These are phyloP conservation scores for Diaporthe destruens DNA, from an alignment of 2,329 filamentous ascomycete genomes.

Conservation along the genomic window DNA sequence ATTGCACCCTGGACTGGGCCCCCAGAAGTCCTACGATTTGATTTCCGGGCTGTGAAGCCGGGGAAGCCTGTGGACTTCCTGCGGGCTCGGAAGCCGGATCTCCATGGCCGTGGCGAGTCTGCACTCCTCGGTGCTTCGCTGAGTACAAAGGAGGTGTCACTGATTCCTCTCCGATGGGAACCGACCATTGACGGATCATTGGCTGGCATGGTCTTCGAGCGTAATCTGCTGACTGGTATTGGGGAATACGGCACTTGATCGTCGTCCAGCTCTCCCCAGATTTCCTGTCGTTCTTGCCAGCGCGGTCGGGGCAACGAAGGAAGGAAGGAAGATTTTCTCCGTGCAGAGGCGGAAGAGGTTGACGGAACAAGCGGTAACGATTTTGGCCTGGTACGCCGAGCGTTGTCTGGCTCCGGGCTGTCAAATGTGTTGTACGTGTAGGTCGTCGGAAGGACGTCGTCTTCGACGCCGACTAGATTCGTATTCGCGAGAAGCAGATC, in stretches of 20 bases:
- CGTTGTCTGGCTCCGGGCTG: conserved; percentile 50
- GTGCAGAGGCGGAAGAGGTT: conserved; percentile 9
- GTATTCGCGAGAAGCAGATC: conserved; percentile 65
- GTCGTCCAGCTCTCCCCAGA: conserved; percentile 91
- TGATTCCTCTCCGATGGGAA: conserved; percentile 50
- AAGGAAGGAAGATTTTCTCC: conserved; percentile 34
- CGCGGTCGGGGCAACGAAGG: conserved; percentile 52
- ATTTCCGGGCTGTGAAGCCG: conserved; percentile 67
- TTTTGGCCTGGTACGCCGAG: conserved; percentile 47
- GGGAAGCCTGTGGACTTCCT: conserved; percentile 73
- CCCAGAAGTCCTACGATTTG: conserved; percentile 53
- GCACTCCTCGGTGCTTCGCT: conserved; percentile 20
- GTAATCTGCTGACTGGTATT: conserved; percentile 52
- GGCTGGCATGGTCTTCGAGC: conserved; percentile 63
- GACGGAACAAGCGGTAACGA: conserved; percentile 28
- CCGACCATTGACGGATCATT: conserved; percentile 53
- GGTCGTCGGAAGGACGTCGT: conserved; percentile 51
- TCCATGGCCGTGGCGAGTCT: conserved; percentile 34
- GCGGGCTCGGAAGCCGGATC: conserved; percentile 55
- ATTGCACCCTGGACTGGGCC: conserved; percentile 62
- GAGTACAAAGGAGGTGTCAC: conserved; percentile 45
- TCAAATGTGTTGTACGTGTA: conserved; percentile 63
- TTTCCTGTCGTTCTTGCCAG: conserved; percentile 79
- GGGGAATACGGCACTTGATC: conserved; percentile 64
- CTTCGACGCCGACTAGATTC: conserved; percentile 56